These are phyloP conservation scores for Taphrina communis DNA, from an alignment of 1,139 yeast genomes.

Conservation along the genomic window DNA sequence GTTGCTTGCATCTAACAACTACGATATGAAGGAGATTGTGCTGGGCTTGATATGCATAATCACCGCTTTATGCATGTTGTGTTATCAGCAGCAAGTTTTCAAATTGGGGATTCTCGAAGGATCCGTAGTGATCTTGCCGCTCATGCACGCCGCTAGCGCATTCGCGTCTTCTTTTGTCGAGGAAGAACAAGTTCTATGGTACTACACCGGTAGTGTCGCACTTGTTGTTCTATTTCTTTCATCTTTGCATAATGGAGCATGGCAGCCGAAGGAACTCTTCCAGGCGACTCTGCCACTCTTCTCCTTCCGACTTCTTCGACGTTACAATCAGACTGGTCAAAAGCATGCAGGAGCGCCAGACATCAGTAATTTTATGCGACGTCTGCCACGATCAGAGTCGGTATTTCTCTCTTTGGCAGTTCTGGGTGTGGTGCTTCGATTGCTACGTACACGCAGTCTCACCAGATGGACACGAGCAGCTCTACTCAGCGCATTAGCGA, in stretches of 20 bases:
- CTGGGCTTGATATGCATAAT: conserved; percentile 57
- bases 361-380: neutral
- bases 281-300: conserved; percentile 9
- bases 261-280: neutral
- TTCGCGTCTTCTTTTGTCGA: conserved; percentile 94
- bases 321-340: conserved; percentile 93
- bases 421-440: neutral
- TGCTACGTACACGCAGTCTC: neutral
- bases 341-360: conserved; percentile 59
- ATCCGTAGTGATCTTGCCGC: conserved; percentile 51
- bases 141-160: conserved; percentile 63
- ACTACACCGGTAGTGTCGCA: conserved; percentile 54
- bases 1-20: conserved; percentile 74
- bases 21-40: conserved; percentile 61
- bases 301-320: conserved; percentile 68
- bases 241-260: neutral
- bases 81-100: conserved; percentile 11
- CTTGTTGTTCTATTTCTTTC: conserved; percentile 9
- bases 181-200: conserved; percentile 97
- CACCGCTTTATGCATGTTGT: neutral
- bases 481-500: conserved; percentile 1
- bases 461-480: neutral
- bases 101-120: conserved; percentile 36
- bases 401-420: neutral
- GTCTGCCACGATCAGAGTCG: neutral